Evolutionary conservation across 2,329 filamentous ascomycete species (phyloP), one percentile per base, ranked within the genome.

Genomic region (Alternaria tenuissima): DNA sequence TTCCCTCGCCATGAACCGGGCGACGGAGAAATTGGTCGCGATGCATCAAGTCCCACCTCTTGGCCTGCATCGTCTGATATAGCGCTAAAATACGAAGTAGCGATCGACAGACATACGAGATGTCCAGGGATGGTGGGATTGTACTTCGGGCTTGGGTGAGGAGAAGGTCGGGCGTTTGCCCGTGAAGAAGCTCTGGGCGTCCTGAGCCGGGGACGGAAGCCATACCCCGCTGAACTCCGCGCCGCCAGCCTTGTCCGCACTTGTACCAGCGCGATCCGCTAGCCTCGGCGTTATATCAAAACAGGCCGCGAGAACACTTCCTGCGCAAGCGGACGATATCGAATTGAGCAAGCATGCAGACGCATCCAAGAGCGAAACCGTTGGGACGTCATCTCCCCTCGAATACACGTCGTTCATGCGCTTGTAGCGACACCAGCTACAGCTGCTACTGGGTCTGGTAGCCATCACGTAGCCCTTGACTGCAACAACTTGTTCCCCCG

Each of bases 21-120:
- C 39, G 34, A 57, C 58, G 58, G 58, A 52, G 47, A 26, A 61
- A 61, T 61, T 57, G 42, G 20, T 51, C 36, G 34, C 34, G 41
- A 48, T 55, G 39, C 52, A 44, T 30, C 16, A n/a, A 8, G 53
- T 60, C 34, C 47, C 53, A 52, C 32, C 38, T 59, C 44, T 59
- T 57, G 26, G 54, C 32, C 51, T 42, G 53, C 53, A 46, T 44
- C 16, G 39, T 39, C 42, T 20, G 28, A 28, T 30, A 34, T 59
- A 49, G 30, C 24, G 44, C 42, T 20, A 16, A 22, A 38, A 12
- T n/a, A 44, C 26, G n/a, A 32, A 46, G 32, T 34, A 47, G 39
- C 18, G 48, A 58, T 55, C 36, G 12, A 43, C 41, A 43, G 7
- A n/a, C 32, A 11, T 41, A 47, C 53, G 41, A 52, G 41, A 26